Evolutionary conservation across 345 rosid species (phyloP).

Genomic region (Eutrema yunnanense): DNA sequence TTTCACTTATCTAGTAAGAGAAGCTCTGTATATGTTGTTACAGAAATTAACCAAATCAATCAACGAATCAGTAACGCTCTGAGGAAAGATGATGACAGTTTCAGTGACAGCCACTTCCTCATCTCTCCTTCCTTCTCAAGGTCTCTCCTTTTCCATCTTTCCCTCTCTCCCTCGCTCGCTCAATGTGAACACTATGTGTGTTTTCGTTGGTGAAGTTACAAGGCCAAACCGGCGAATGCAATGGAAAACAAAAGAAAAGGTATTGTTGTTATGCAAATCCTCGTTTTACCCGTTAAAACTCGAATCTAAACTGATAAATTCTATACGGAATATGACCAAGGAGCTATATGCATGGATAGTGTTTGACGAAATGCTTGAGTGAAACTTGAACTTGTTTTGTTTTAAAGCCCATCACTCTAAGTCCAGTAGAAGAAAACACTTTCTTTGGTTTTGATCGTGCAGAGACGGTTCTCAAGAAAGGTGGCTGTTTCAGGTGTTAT

Average conservation of each 20-base stretch:
- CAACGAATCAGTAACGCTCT: not conserved
- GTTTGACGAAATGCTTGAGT: conserved; percentile 60
- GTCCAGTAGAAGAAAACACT: not conserved
- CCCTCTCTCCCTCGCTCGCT: not conserved
- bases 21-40: not conserved
- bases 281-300: not conserved
- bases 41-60: not conserved
- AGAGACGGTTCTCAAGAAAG: conserved; percentile 40
- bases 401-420: not conserved
- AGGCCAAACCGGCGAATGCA: conserved; percentile 22
- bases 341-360: conserved; percentile 9
- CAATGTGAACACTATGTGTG: conserved; percentile 1
- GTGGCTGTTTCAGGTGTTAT: conserved; percentile 30
- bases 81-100: conserved; percentile 17
- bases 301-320: not conserved
- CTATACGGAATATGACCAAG: not conserved
- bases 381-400: not conserved
- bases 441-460: conserved; percentile 3
- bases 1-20: not conserved
- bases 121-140: conserved; percentile 24
- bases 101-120: conserved; percentile 16
- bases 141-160: conserved; percentile 5
- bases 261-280: not conserved
- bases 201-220: conserved; percentile 8
- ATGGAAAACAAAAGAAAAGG: conserved; percentile 32